Base-by-base conservation (phyloP, 176 grass and related monocot genomes). In the Oryza officinalis region DNA sequence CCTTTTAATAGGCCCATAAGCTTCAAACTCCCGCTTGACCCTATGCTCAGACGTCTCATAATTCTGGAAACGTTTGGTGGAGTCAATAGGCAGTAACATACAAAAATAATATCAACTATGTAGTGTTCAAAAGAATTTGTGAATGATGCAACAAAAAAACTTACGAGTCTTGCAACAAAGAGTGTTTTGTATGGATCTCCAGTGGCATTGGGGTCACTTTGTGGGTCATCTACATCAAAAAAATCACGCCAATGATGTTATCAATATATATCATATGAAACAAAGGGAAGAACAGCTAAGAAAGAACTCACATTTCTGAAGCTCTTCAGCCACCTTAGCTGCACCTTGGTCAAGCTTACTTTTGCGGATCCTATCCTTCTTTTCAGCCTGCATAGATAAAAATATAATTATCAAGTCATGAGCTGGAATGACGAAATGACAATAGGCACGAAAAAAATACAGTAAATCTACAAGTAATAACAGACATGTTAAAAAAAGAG, bases 1-100 rank as follows among this genome's bases (percentile, higher is more conserved):
- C 94, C 91, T 91, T 91, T 97, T 97, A 87, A 97, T 88, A 85
- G 94, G 94, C 40, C 94, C 94, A 91, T 93, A 97, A 69, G 88
- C 86, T 93, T 97, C 94, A 89, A 97, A 97, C 84, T 97, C 94
- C 81, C 91, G 84, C 89, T 91, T 97, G 43, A 97, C 43, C 73
- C 74, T 89, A 40, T 93, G 74, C 71, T 97, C 94, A 41, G 94
- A 76, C 0, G 91, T 91, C 81, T 97, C 94, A 27, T 93, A 93
- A 40, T 85, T 91, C 94, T 96, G 84, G 73, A 88, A 83, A 32
- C 74, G 35, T 28, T 52, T 71, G 52, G 35, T 25, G 67, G 79
- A 72, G 25, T 28, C 22, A 77, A 77, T 80, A 65, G 79, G 75
- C 28, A 91, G 27, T 33, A 35, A 33, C 7, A 73, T 10, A 47